These are phyloP conservation scores for Abrus precatorius DNA, from an alignment of 306 rosid species.

Conservation along the genomic window DNA sequence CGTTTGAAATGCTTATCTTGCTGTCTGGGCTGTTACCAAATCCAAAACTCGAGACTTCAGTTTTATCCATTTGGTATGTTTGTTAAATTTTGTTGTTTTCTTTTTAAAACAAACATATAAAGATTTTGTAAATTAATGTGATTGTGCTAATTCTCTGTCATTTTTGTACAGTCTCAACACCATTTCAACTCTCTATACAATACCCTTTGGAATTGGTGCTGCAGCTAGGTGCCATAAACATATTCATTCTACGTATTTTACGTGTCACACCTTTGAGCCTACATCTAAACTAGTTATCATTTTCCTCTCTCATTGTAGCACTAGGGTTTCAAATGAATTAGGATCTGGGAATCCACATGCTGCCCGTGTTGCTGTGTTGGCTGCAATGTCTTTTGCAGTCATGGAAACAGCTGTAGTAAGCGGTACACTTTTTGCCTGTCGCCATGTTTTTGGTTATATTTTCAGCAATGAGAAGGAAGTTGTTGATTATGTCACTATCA, in stretches of 20 bases:
- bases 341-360: conserved; percentile 70
- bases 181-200: conserved; percentile 59
- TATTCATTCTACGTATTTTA: not conserved
- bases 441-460: conserved; percentile 61
- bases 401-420: conserved; percentile 52
- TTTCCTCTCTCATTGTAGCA: conserved; percentile 48
- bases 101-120: not conserved
- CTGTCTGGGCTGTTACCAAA: conserved; percentile 81
- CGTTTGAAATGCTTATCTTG: conserved; percentile 69
- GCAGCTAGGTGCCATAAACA: conserved; percentile 63
- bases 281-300: not conserved
- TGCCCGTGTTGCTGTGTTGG: conserved; percentile 61
- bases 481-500: conserved; percentile 64
- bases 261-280: not conserved
- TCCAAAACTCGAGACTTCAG: conserved; percentile 87
- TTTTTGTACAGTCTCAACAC: conserved; percentile 65
- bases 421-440: conserved; percentile 52
- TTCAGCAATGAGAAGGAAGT: conserved; percentile 72
- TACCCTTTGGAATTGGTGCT: conserved; percentile 75
- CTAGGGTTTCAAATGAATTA: conserved; percentile 79
- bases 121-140: not conserved
- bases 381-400: conserved; percentile 52
- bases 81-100: not conserved
- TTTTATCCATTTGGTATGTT: conserved; percentile 76
- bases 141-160: conserved; percentile 14